A percentile compares a stretch with the other conserved stretches of the same genome.
These are phyloP conservation scores for Solanum tarapatanum DNA, from an alignment of 257 asterid species.

Conservation along the genomic window DNA sequence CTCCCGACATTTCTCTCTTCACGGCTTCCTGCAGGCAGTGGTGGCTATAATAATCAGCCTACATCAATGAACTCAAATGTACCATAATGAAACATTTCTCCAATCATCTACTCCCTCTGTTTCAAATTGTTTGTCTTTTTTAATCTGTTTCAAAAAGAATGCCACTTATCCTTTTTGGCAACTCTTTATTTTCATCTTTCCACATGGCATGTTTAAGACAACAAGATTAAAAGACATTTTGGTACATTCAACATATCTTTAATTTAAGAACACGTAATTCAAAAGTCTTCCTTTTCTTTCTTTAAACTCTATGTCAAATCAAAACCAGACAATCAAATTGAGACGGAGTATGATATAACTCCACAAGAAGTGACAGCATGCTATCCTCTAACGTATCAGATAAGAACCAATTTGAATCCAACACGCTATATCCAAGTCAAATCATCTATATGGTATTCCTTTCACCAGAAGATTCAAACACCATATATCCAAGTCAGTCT, in stretches of 20 bases:
- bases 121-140: background rate
- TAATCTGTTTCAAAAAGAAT: background rate
- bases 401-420: background rate
- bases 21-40: conserved; percentile 13
- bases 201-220: background rate
- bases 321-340: background rate
- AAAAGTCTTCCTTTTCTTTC: background rate
- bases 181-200: background rate
- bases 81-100: background rate
- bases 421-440: background rate
- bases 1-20: conserved; percentile 61
- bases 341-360: background rate
- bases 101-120: background rate
- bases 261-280: background rate
- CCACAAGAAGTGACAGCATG: background rate
- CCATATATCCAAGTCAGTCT: background rate
- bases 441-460: background rate
- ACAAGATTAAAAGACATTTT: background rate
- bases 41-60: background rate
- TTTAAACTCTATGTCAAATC: background rate
- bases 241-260: background rate
- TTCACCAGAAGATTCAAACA: background rate
- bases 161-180: background rate
- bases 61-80: conserved; percentile 10
- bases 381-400: background rate